Base-by-base conservation (phyloP, 192 early-diverging fungal genomes). In the Coemansia sp. region DNA sequence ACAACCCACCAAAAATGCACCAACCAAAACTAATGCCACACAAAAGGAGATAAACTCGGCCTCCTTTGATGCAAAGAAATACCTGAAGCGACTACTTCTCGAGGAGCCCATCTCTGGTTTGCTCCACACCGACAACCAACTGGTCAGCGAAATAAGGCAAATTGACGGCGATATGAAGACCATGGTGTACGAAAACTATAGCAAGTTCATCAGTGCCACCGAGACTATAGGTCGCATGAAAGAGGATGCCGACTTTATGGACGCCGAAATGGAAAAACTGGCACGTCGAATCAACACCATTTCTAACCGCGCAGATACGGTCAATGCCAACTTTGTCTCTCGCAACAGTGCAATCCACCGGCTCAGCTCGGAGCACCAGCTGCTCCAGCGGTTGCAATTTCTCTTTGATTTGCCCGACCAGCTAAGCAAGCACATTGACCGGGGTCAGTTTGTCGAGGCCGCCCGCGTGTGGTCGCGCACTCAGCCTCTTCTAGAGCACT, bases 161-260 rank as follows among this genome's bases (percentile, higher is more conserved):
- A 86, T 99, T 58, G 94, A 99, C 71, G 93, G 94, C 12, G 92
- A 95, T 43, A 94, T 96, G 91, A 96, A 99, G 75, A 96, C 97
- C 0, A 85, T 99, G 45, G 95, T 99, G 4, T 99, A 99, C 72
- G 93, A 97, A 81, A 99, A 99, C 84, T 99, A 99, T 70, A 93
- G 86, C 86, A 94, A 95, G 84, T 97, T 99, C 67, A 94, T 97
- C 52, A 91, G 88, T 40, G 96, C 96, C 0, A 94, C 94, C 2
- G 94, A 97, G 58, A 94, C 96, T 1, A 94, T 99, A 49, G 67
- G 86, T 10, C 69, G 90, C 84, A 95, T 98, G 91, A 88, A 89
- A 72, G 83, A 83, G 4, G 91, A 94, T 66, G 92, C 94, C 7
- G 91, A 93, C 52, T 84, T 85, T 48, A 92, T 98, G 89, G 92